Base-by-base conservation (phyloP, 257 asterid genomes). In the Linaria vulgaris region DNA sequence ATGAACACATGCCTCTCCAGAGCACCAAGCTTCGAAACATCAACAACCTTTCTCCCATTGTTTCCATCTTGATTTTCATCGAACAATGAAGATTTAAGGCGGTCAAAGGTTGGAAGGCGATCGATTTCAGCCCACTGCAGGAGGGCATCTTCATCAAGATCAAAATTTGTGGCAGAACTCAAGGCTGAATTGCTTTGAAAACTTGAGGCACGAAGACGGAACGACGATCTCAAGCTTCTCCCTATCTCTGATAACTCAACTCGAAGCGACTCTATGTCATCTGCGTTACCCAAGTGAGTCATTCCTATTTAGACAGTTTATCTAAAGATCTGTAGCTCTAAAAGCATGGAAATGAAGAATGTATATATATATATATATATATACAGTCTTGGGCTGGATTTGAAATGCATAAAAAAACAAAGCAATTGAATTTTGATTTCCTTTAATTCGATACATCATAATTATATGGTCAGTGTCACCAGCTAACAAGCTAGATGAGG, bases 81-180 rank as follows among this genome's bases (percentile, higher is more conserved):
- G n/a, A 76, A 73, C 65, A 78, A 30, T 12, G 78, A 76, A 11
- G 71, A 46, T 34, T 69, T 71, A 22, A 78, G 25, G 61, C 84
- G 16, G 0, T 78, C 74, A 37, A 37, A 34, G 14, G 80, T 78
- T 5, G 82, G 82, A 62, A 79, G 56, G 27, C 82, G 66, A 56
- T 82, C 80, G 4, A 82, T 76, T 52, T 72, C 84, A 52, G 78
- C 84, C 87, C 87, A 81, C 45, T 78, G 72, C 24, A 68, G 10
- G n/a, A 62, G 43, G 48, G 55, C 20, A 58, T 76, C 82, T 41
- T 76, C 80, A 23, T 77, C 79, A 23, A 34, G 70, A 47, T 65
- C 72, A 43, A 57, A 6, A 37, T 57, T 38, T 12, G 49, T 57
- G 12, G 49, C 9, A 16, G 48, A 9, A 57, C 63, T 57, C 23